These are phyloP conservation scores for Juglanconis oblonga DNA, from an alignment of 2,329 filamentous ascomycete genomes.

Conservation along the genomic window DNA sequence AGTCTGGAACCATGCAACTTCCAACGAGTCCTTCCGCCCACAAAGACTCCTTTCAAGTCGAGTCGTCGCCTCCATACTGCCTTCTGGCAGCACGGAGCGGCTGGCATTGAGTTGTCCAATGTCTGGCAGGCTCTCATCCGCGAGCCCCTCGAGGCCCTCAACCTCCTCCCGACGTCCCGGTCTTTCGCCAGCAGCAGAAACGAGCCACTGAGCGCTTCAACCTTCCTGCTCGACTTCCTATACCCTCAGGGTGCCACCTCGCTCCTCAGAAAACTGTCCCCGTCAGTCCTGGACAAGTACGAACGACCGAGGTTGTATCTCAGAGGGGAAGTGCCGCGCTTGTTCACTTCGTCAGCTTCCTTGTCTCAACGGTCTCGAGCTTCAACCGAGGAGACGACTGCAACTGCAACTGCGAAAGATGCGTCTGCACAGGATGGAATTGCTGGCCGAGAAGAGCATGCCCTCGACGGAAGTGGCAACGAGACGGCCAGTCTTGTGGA, in stretches of 20 bases:
- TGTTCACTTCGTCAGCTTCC: slow-evolving; percentile 26
- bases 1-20: slow-evolving; percentile 55
- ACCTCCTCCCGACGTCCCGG: slow-evolving; percentile 23
- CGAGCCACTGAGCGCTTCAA: slow-evolving; percentile 40
- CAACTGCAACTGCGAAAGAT: not conserved
- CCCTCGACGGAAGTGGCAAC: not conserved
- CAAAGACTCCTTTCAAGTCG: slow-evolving; percentile 34
- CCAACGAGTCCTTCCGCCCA: slow-evolving; percentile 47
- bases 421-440: not conserved
- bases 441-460: not conserved
- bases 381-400: not conserved
- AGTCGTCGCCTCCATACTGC: slow-evolving; percentile 44
- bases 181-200: slow-evolving; percentile 18
- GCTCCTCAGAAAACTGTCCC: slow-evolving; percentile 36
- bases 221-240: slow-evolving; percentile 54
- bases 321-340: slow-evolving; percentile 19
- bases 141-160: slow-evolving; percentile 26
- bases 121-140: slow-evolving; percentile 39
- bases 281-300: slow-evolving; percentile 19
- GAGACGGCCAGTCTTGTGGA: not conserved
- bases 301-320: slow-evolving; percentile 18
- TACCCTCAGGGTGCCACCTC: slow-evolving; percentile 46
- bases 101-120: slow-evolving; percentile 44
- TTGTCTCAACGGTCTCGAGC: slow-evolving; percentile 6
- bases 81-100: slow-evolving; percentile 55